phyloP scores from a whole-genome alignment of 148 eudicot species.

The Rhododendron kiyosumense region DNA sequence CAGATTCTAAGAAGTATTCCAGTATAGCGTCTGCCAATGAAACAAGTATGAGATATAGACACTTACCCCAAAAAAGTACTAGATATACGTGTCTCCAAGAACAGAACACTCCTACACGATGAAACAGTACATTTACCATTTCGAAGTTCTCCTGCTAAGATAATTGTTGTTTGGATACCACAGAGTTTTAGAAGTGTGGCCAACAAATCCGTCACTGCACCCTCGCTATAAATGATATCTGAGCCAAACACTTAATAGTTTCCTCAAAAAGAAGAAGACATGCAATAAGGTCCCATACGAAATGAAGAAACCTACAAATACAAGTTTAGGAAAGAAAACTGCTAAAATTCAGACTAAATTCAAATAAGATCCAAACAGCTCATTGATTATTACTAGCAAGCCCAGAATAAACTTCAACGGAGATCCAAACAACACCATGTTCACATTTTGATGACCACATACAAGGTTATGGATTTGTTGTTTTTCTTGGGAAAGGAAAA shows the following conservation, averaged over 20 bases:
- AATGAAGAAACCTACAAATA: background rate
- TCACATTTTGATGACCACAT: background rate
- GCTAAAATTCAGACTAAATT: background rate
- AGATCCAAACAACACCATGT: background rate
- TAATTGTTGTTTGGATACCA: constrained; percentile 61
- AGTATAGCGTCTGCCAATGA: constrained; percentile 56
- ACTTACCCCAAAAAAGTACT: background rate
- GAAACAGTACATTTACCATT: constrained; percentile 45
- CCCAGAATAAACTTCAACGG: background rate
- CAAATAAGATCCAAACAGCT: background rate
- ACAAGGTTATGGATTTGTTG: background rate
- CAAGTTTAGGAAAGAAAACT: background rate
- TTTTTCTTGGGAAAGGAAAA: background rate
- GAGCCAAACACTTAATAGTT: constrained; percentile 63
- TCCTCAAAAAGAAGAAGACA: background rate
- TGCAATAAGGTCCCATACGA: background rate
- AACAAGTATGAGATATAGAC: background rate
- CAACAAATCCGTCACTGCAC: constrained; percentile 68
- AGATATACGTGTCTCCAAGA: background rate
- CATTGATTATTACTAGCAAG: background rate
- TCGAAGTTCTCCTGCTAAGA: constrained; percentile 88
- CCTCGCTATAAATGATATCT: constrained; percentile 87
- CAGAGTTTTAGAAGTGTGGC: constrained; percentile 49
- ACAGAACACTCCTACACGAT: background rate
- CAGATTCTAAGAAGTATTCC: constrained; percentile 79